Evolutionary conservation across 257 asterid species (phyloP), one percentile per base, ranked within the genome.

Genomic region (Ocimum tenuiflorum): DNA sequence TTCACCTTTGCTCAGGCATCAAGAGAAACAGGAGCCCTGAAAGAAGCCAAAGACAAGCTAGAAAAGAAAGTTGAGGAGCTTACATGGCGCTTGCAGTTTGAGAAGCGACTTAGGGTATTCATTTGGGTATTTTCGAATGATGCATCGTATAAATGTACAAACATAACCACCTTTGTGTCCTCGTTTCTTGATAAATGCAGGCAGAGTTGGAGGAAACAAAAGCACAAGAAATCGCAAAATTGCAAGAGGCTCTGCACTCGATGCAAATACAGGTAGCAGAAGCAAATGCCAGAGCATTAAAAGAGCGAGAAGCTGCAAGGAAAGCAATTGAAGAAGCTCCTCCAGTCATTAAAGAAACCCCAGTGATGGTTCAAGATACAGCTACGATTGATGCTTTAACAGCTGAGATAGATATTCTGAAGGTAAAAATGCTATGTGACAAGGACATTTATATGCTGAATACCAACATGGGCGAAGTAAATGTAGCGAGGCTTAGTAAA

Each of bases 11-110:
- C 55, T 56, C 85, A 91, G 97, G 97, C 95, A 72, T 79, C 97
- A 69, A 86, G 91, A 75, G 97, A 91, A 85, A 88, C 97, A 22
- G 97, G 97, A 69, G 97, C 97, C 75, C 87, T 91, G 61, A 88
- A 88, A 78, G 90, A 88, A 85, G 97, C 97, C 61, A 91, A 91
- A 78, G 96, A 91, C 80, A 91, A 86, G 87, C 81, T 91, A 45
- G 99, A 94, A 79, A 94, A 91, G 95, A 91, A 88, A 76, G 99
- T 94, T 47, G 99, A 94, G 81, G 99, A 94, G 78, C 96, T 94
- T 45, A 83, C 99, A 2, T 94, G 99, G 99, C 89, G 99, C 69
- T 65, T 94, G 82, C 99, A 91, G 81, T 84, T 94, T 69, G 97
- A 94, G 87, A 94, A 88, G 82, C 81, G 95, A 69, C 66, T 94